A percentile compares a stretch with the other conserved stretches of the same genome.
Conservation (phyloP, 331 rosid species). For the Acacia pycnantha region DNA sequence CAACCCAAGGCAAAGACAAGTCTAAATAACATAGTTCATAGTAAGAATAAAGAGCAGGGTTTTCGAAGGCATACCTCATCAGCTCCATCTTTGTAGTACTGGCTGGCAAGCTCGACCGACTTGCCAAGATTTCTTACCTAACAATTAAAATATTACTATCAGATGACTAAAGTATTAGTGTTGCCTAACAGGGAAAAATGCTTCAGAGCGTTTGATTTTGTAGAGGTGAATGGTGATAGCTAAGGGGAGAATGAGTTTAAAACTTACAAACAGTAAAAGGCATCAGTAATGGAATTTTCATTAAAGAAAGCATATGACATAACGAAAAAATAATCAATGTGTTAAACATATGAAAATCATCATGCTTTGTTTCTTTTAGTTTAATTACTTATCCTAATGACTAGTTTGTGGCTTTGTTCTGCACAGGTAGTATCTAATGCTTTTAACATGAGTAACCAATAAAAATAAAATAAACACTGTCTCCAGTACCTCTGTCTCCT, state of each 20-base stretch:
- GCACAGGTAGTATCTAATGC: not conserved
- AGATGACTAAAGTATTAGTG: constrained; percentile 20
- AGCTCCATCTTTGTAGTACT: constrained; percentile 89
- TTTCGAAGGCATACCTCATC: constrained; percentile 71
- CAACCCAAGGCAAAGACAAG: constrained; percentile 24
- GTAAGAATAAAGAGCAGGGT: constrained; percentile 7
- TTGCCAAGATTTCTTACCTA: constrained; percentile 95
- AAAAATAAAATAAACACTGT: constrained; percentile 24
- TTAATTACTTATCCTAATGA: not conserved
- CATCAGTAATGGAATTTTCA: not conserved
- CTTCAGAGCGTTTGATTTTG: not conserved
- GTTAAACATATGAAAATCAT: not conserved
- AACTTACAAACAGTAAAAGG: not conserved
- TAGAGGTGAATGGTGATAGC: not conserved
- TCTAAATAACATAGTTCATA: constrained; percentile 12
- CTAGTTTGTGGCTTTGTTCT: no score
- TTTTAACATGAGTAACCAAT: not conserved
- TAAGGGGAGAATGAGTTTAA: not conserved
- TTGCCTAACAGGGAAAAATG: not conserved
- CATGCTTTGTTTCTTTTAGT: not conserved
- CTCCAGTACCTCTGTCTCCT: constrained; percentile 76
- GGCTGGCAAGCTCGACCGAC: constrained; percentile 95
- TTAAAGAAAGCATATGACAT: not conserved
- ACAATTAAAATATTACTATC: constrained; percentile 25
- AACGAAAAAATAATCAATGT: not conserved